phyloP scores from a whole-genome alignment of 805 yeast species.

The Cyberlindnera americana region DNA sequence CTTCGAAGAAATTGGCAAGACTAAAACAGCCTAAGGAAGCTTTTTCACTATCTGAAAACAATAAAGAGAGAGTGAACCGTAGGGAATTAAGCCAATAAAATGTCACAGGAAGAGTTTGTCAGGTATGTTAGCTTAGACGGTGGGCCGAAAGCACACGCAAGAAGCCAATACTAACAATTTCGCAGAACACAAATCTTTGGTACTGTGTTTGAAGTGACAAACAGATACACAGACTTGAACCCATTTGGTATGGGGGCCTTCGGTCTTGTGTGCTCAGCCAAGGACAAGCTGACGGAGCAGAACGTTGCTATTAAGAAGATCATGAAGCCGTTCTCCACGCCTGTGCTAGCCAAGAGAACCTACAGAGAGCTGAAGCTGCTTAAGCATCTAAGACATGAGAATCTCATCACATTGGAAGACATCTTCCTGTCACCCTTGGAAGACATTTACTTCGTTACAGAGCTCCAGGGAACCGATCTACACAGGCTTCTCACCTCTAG shows the following conservation, averaged over 20 bases:
- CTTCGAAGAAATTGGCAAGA: too few species aligned
- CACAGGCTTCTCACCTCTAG: constrained; percentile 88
- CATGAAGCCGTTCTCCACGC: constrained; percentile 94
- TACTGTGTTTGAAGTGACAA: constrained; percentile 90
- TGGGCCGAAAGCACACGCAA: not conserved
- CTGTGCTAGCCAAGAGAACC: constrained; percentile 93
- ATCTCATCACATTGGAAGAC: constrained; percentile 87
- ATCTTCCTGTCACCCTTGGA: constrained; percentile 92
- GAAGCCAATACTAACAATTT: not conserved
- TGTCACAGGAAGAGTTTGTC: constrained; percentile 15
- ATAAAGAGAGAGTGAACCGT: too few species aligned
- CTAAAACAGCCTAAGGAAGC: too few species aligned
- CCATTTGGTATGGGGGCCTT: constrained; percentile 99
- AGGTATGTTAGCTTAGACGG: not conserved
- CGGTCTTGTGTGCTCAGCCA: constrained; percentile 95
- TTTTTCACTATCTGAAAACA: too few species aligned
- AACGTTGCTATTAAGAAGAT: constrained; percentile 97
- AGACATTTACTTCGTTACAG: constrained; percentile 95
- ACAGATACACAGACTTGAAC: constrained; percentile 82
- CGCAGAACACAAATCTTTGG: constrained; percentile 88
- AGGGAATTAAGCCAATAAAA: not conserved
- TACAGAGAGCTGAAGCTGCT: constrained; percentile 91
- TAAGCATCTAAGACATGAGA: constrained; percentile 92
- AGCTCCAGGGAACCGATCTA: constrained; percentile 93
- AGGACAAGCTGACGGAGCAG: constrained; percentile 84